Percentiles rank a stretch among this genome's conserved stretches.
These are phyloP conservation scores for Angomonas desouzai DNA, from an alignment of 208 protist genomes.

Conservation along the genomic window DNA sequence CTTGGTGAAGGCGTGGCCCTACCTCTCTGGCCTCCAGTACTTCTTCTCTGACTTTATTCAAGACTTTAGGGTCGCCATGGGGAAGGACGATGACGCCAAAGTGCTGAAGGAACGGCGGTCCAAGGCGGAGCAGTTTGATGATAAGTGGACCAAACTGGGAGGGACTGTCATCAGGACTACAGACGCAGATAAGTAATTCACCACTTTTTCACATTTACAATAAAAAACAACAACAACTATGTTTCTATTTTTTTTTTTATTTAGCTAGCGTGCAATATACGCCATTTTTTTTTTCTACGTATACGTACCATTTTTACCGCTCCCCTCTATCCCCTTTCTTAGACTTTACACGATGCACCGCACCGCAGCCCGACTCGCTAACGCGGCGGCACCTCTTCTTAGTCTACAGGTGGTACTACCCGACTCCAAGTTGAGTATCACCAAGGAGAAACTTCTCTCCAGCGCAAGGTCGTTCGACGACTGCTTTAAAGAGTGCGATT, in stretches of 20 bases:
- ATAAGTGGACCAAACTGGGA: constrained; percentile 21
- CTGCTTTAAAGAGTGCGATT: not conserved
- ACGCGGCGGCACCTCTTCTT: not conserved
- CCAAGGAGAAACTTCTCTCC: not conserved
- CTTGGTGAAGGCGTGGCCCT: constrained; percentile 21
- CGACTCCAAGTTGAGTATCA: not conserved
- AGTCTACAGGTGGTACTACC: constrained; percentile 3
- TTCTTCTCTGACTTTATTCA: constrained; percentile 3
- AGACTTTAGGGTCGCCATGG: constrained; percentile 4
- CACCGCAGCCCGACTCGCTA: not conserved
- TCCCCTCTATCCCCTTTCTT: constrained; percentile 3
- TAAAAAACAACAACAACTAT: too few species aligned
- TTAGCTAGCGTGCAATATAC: not conserved
- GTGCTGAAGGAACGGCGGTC: not conserved
- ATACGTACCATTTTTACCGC: not conserved
- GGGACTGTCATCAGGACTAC: constrained; percentile 19
- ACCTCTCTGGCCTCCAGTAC: not conserved
- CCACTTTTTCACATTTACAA: not conserved
- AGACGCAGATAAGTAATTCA: not conserved
- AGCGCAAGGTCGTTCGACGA: not conserved
- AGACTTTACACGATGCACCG: too few species aligned
- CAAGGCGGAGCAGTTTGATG: constrained; percentile 20
- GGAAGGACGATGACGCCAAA: constrained; percentile 8
- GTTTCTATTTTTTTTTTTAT: not conserved
- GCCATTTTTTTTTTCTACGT: constrained; percentile 5